These are phyloP conservation scores for Hyaloscypha bicolor DNA, from an alignment of 495 filamentous ascomycete genomes.

Conservation along the genomic window DNA sequence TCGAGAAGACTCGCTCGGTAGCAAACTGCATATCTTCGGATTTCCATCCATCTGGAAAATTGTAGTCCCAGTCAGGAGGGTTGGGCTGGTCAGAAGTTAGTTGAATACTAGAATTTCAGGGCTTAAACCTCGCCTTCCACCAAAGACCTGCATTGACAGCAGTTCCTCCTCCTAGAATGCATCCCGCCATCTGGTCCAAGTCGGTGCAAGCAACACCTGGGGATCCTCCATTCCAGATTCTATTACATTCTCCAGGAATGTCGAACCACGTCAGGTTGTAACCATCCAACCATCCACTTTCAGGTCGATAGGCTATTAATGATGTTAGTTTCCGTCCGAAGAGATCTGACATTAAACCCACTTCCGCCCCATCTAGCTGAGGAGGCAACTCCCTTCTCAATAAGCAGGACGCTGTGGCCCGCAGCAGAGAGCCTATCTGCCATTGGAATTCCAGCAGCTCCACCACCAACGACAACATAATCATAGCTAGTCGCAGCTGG, in stretches of 20 bases:
- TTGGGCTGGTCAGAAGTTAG: slow-evolving; percentile 35
- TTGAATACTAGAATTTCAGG: slow-evolving; percentile 21
- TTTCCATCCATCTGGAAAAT: slow-evolving; percentile 77
- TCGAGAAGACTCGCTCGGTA: slow-evolving; percentile 60
- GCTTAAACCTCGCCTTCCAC: slow-evolving; percentile 46
- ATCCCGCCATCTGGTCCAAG: slow-evolving; percentile 73
- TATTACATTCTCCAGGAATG: slow-evolving; percentile 76
- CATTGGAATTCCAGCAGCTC: slow-evolving; percentile 65
- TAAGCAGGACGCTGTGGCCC: slow-evolving; percentile 65
- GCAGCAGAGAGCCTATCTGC: slow-evolving; percentile 65
- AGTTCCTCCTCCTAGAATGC: slow-evolving; percentile 77
- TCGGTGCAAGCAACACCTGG: slow-evolving; percentile 67
- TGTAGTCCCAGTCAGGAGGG: slow-evolving; percentile 65
- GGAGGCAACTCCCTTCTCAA: slow-evolving; percentile 66
- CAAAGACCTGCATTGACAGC: slow-evolving; percentile 69
- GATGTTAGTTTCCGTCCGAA: slow-evolving; percentile 17
- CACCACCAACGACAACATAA: slow-evolving; percentile 68
- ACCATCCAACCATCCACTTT: slow-evolving; percentile 60
- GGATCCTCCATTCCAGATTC: slow-evolving; percentile 63
- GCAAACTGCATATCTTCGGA: slow-evolving; percentile 60
- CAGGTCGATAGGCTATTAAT: slow-evolving; percentile 31
- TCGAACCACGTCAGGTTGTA: slow-evolving; percentile 75
- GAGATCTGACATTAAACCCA: slow-evolving; percentile 25
- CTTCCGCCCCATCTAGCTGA: slow-evolving; percentile 61
- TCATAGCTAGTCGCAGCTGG: slow-evolving; percentile 57